Percentiles rank a stretch among this genome's conserved stretches.
Conservation (phyloP, 2,329 filamentous ascomycete species). For the Cladophialophora yegresii region DNA sequence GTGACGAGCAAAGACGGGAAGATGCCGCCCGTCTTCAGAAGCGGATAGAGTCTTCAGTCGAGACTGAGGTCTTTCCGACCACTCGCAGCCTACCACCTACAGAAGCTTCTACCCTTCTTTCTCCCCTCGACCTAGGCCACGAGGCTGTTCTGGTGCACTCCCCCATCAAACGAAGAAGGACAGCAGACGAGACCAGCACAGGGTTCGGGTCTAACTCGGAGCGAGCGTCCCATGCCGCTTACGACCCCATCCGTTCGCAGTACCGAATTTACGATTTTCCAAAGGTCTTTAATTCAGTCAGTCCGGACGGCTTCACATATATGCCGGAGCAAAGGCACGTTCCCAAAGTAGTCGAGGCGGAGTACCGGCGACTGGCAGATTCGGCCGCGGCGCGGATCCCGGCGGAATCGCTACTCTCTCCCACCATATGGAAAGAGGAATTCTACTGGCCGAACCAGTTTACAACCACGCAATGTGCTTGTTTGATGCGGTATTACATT, state of each 20-base stretch:
- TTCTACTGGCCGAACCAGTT: constrained; percentile 37
- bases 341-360: constrained; percentile 34
- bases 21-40: constrained; percentile 13
- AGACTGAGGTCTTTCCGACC: constrained; percentile 21
- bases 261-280: constrained; percentile 28
- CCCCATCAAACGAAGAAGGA: constrained; percentile 26
- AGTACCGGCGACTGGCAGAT: constrained; percentile 35
- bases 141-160: constrained; percentile 24
- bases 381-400: constrained; percentile 33
- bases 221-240: constrained; percentile 20
- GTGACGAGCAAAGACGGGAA: constrained; percentile 21
- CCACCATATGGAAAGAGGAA: constrained; percentile 34
- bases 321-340: constrained; percentile 31
- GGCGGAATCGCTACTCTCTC: constrained; percentile 30
- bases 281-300: constrained; percentile 19
- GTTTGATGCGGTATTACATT: constrained; percentile 37
- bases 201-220: constrained; percentile 12
- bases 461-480: constrained; percentile 36
- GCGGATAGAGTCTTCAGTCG: constrained; percentile 14
- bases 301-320: constrained; percentile 18
- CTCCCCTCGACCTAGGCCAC: constrained; percentile 12
- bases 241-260: constrained; percentile 31
- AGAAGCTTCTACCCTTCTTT: constrained; percentile 25
- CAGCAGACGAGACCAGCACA: constrained; percentile 17
- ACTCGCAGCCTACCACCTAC: constrained; percentile 18